Evolutionary conservation across 306 rosid species (phyloP).

Genomic region (Quercus berberidifolia): DNA sequence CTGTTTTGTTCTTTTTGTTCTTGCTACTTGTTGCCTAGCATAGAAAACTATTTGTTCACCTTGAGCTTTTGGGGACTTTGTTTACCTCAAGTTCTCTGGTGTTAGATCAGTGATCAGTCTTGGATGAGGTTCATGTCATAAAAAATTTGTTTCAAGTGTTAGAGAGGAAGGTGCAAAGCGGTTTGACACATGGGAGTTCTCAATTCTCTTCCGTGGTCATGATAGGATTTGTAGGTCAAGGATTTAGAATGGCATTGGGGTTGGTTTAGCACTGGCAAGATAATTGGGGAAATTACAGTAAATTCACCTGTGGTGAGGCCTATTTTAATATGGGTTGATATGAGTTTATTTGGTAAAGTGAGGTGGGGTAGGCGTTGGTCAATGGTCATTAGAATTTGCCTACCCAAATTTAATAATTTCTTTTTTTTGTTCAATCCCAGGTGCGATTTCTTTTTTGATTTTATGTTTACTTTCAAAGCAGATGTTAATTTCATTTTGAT

Average conservation of each 20-base stretch:
- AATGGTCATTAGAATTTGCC: conserved; percentile 23
- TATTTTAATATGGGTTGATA: no score
- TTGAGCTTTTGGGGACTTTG: neutral
- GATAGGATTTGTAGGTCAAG: neutral
- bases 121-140: neutral
- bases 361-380: no score
- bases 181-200: neutral
- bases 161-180: neutral
- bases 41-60: neutral
- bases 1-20: neutral
- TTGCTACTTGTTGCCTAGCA: neutral
- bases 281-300: no score
- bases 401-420: conserved; percentile 3
- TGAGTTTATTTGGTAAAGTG: no score
- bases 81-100: neutral
- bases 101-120: neutral
- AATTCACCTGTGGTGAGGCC: no score
- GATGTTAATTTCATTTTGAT: conserved; percentile 24
- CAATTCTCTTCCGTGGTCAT: neutral
- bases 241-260: neutral
- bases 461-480: conserved; percentile 35
- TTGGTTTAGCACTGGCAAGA: neutral
- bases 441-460: conserved; percentile 5
- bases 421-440: conserved; percentile 27
- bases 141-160: neutral